Evolutionary conservation across 73 alveolate species (phyloP).

Genomic region (Tetrahymena thermophila): DNA sequence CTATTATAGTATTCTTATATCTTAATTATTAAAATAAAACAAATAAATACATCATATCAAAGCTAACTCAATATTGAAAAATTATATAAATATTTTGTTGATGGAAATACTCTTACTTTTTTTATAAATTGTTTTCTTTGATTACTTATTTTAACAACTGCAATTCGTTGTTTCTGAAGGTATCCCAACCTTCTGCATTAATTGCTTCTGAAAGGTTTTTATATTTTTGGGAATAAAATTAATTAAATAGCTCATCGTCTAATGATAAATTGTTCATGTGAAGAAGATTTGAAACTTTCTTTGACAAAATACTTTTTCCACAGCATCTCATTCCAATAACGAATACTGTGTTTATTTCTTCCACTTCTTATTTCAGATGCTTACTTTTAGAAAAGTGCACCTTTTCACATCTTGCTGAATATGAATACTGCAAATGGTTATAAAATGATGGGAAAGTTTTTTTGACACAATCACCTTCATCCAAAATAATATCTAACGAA

Average conservation of each 20-base stretch:
- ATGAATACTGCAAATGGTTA: conserved; percentile 16
- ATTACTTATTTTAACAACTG: conserved; percentile 5
- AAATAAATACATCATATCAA: too few relatives aligned
- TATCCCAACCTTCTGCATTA: conserved; percentile 41
- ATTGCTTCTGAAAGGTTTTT: conserved; percentile 5
- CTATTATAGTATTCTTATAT: background rate
- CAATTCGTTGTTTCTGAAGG: conserved; percentile 30
- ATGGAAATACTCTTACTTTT: background rate
- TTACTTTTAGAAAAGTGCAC: background rate
- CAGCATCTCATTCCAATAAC: conserved; percentile 54
- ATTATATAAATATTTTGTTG: too few relatives aligned
- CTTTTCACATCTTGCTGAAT: background rate
- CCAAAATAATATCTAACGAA: conserved; percentile 3
- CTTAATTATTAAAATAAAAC: background rate
- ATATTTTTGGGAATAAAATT: background rate
- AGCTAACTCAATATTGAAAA: too few relatives aligned
- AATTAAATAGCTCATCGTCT: conserved; percentile 7
- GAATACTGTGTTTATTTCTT: conserved; percentile 1
- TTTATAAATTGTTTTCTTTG: background rate
- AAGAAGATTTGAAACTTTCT: background rate
- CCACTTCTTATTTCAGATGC: background rate
- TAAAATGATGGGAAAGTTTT: conserved; percentile 53
- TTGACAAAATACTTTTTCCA: conserved; percentile 36
- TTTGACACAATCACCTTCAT: conserved; percentile 32
- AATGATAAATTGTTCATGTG: background rate